Base-by-base conservation (phyloP, 768 basidiomycete species). In the Lactarius akahatsu region DNA sequence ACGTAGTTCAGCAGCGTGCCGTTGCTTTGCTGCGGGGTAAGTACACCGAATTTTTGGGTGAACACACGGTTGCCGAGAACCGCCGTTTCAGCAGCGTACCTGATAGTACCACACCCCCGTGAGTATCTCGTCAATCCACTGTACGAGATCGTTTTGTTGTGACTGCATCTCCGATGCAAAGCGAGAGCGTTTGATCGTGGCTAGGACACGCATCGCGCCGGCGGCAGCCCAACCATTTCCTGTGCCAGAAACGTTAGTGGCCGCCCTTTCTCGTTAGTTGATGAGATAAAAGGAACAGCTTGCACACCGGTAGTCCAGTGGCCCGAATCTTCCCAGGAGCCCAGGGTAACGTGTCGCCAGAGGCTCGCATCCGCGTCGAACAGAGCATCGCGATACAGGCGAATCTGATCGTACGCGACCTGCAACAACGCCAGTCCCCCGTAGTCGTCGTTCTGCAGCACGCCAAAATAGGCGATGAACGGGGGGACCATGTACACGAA, bases 171-270 rank as follows among this genome's bases (percentile, higher is more conserved):
- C 57, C 1, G 64, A 64, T 7, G 78, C 77, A 61, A 78, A 76
- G n/a, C 74, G 72, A 0, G 85, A 82, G 58, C 80, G 78, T 55
- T 78, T 77, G 56, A 88, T 78, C 0, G 84, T 87, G 52, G 80
- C 77, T 11, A 84, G 74, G 5, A 91, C 86, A 7, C 89, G 81
- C 32, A 85, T 74, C 80, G 87, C 86, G 4, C 88, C 87, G 1
- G 83, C 84, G 1, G 87, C 87, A 0, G 88, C 89, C 90, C 90
- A 91, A 0, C 78, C 88, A 69, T 91, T 91, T 3, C 86, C 85
- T 52, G 57, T 10, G 47, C 11, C 63, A 11, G 13, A 57, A 34
- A 23, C 43, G 18, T 68, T 6, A 64, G 62, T 63, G 18, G 69
- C 23, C 16, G 7, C 3, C 11, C 23, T n/a, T 28, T 23, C 38